Percentiles rank a stretch among this genome's conserved stretches.
Conservation (phyloP, 2,329 filamentous ascomycete genomes). For the Colletotrichum incanum region DNA sequence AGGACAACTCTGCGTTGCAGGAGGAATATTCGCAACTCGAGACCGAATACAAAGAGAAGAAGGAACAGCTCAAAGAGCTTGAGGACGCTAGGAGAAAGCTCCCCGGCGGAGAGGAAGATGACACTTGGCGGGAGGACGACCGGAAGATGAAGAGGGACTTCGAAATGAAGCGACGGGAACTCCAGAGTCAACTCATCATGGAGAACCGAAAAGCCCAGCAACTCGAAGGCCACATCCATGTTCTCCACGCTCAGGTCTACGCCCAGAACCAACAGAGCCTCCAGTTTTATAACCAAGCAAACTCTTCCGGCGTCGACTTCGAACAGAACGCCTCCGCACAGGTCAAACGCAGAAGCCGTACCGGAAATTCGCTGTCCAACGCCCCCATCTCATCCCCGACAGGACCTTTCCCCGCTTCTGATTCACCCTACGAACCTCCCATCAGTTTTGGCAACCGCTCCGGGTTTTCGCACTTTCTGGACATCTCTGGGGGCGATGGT, state of each 20-base stretch:
- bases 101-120: constrained; percentile 73
- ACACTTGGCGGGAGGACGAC: constrained; percentile 69
- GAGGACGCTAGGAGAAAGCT: constrained; percentile 79
- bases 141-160: constrained; percentile 69
- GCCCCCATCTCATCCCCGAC: constrained; percentile 58
- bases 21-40: constrained; percentile 77
- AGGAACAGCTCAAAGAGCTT: constrained; percentile 76
- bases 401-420: constrained; percentile 54
- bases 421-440: constrained; percentile 64
- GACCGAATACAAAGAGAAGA: constrained; percentile 77
- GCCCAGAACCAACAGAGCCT: constrained; percentile 59
- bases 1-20: constrained; percentile 73
- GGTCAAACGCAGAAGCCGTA: constrained; percentile 64
- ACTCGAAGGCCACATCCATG: constrained; percentile 63
- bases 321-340: constrained; percentile 60
- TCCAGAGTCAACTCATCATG: constrained; percentile 65
- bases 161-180: constrained; percentile 66
- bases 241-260: constrained; percentile 64
- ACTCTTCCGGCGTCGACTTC: constrained; percentile 63
- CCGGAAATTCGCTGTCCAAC: constrained; percentile 64
- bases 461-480: constrained; percentile 69
- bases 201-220: constrained; percentile 64
- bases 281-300: constrained; percentile 62
- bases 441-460: constrained; percentile 68
- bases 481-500: constrained; percentile 57